Evolutionary conservation across 2,329 filamentous ascomycete species (phyloP), one percentile per base, ranked within the genome.

Genomic region (Fusarium chaquense): DNA sequence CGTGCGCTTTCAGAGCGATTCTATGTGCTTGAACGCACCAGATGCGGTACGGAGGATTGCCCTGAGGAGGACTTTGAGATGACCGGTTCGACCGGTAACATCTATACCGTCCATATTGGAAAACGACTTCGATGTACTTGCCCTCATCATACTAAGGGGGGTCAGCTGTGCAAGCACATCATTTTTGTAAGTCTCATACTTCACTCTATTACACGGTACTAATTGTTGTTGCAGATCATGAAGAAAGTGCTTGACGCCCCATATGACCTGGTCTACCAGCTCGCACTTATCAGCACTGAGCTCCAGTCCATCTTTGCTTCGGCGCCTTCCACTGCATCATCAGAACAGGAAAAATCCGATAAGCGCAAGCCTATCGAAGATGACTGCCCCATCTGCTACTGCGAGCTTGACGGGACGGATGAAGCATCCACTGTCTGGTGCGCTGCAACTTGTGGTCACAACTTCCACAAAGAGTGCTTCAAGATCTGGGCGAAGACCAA

Each of bases 91-190:
- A 91, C 88, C 2, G 89, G 89, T 18, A 91, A 91, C 67, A 81
- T 91, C 60, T 91, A 92, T 76, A 85, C 78, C 1, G 83, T 91
- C 33, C 78, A 78, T 35, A 84, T 91, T 54, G 79, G 80, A 5
- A 81, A 81, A n/a, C 72, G 81, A 20, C 86, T 87, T 0, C 78
- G 71, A 0, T 91, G 89, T 75, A 80, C 83, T 50, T 90, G 89
- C 64, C 87, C 87, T 1, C 83, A 89, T 59, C 83, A 82, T 2
- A 70, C 62, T 28, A 81, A 82, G 35, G 86, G 82, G 36, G 85
- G 86, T 1, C 83, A 87, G 33, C 87, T 89, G 65, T 91, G 89
- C 83, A 91, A 91, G 73, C 90, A 92, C 70, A 80, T 89, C 28
- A 65, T 90, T 44, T 91, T 89, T 72, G 86, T 86, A 71, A 41